These are phyloP conservation scores for Toxoplasma gondii DNA, from an alignment of 169 alveolate species.

Conservation along the genomic window DNA sequence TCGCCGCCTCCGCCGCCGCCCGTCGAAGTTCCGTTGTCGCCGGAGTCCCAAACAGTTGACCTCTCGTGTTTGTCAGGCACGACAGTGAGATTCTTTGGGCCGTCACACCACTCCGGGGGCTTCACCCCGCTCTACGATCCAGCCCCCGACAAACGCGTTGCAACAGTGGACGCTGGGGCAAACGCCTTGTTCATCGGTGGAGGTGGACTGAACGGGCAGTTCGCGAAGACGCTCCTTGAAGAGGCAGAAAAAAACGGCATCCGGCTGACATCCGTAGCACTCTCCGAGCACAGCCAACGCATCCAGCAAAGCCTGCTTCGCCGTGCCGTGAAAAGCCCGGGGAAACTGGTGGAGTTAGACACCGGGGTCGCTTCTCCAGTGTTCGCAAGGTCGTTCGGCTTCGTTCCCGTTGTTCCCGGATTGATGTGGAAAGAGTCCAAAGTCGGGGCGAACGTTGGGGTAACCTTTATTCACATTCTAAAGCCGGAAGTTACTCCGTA, in stretches of 20 bases:
- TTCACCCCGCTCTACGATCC: not conserved
- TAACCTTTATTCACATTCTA: not conserved
- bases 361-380: not conserved
- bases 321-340: not conserved
- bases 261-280: not conserved
- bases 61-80: not conserved
- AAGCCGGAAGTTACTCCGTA: not conserved
- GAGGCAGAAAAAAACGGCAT: not conserved
- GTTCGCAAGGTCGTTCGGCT: not conserved
- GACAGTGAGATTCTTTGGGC: not conserved
- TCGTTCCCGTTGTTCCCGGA: not conserved
- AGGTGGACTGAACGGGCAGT: too few relatives aligned
- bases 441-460: not conserved
- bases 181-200: constrained; percentile 10
- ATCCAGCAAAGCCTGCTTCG: not conserved
- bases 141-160: not conserved
- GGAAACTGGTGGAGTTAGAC: not conserved
- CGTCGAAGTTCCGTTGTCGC: too few relatives aligned
- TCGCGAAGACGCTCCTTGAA: not conserved
- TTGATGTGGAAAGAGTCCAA: not conserved
- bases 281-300: not conserved
- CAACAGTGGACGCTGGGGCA: not conserved
- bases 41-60: too few relatives aligned
- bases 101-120: not conserved
- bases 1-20: too few relatives aligned